Conservation (phyloP, 2,329 filamentous ascomycete species). For the Penicillium paneum region DNA sequence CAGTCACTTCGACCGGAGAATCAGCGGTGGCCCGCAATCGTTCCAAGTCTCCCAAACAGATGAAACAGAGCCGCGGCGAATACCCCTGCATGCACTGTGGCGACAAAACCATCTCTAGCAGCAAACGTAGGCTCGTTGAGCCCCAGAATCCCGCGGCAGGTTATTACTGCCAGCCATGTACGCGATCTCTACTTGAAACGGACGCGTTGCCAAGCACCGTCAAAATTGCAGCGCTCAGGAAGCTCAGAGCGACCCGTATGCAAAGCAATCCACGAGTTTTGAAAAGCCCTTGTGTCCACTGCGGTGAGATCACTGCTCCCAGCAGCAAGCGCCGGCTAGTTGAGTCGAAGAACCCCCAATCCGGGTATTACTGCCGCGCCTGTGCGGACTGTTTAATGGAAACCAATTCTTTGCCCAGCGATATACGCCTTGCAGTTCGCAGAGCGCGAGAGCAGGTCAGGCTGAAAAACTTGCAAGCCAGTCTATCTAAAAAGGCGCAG, state of each 20-base stretch:
- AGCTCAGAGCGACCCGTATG: neutral
- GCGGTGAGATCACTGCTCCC: conserved; percentile 1
- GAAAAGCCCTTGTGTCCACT: conserved; percentile 5
- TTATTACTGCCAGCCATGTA: conserved; percentile 7
- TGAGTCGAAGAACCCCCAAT: neutral
- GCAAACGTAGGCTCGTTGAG: conserved; percentile 5
- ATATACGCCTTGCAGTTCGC: neutral
- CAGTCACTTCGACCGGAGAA: neutral
- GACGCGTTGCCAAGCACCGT: neutral
- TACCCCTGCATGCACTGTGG: conserved; percentile 5
- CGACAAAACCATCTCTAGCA: conserved; percentile 2
- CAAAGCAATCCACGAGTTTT: neutral
- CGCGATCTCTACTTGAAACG: conserved; percentile 1
- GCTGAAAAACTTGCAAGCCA: neutral
- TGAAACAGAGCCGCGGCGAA: conserved; percentile 6
- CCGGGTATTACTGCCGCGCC: conserved; percentile 7
- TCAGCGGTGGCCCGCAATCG: no score
- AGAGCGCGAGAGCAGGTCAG: conserved; percentile 3
- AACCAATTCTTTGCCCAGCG: neutral
- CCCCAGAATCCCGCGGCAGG: conserved; percentile 2
- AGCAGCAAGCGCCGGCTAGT: conserved; percentile 9
- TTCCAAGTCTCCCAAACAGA: neutral
- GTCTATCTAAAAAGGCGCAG: neutral
- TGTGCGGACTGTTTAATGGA: neutral
- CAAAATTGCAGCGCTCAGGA: neutral